Base-by-base conservation (phyloP, 208 protist genomes). In the Kentomonas sorsogonicus region DNA sequence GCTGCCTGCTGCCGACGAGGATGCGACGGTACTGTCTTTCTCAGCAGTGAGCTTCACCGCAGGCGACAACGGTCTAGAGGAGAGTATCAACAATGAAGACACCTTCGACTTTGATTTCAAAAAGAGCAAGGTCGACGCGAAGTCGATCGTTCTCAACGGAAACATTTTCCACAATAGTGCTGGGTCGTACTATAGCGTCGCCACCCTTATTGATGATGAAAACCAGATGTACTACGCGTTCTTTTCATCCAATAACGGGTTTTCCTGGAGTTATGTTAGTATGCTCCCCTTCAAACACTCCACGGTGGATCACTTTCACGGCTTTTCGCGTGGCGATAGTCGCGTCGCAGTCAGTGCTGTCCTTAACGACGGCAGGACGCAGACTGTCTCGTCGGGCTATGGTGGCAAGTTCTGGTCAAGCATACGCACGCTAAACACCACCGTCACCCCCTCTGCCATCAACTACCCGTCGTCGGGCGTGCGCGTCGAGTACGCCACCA, bases 101-200 rank as follows among this genome's bases (percentile, higher is more conserved):
- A 46, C 29, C 5, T 63, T 77, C 46, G 16, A 54, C 0, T 77
- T 77, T 36, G 66, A 58, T 11, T 55, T 55, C 31, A 25, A 54
- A 18, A 52, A 53, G 29, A 31, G 48, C 6, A 56, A 43, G 15
- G 69, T 69, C 4, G 55, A 58, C 15, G 22, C 76, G 4, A 66
- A 40, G 15, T 55, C 69, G 31, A 64, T 83, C 58, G 52, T 60
- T 23, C 81, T 87, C 57, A 68, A 71, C 38, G 74, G 76, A 9
- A 79, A 77, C 31, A 63, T 69, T 15, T 10, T 83, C 23, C 61
- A 59, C 52, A 27, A 76, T 15, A 54, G 70, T 22, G 69, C 60
- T 6, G 50, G 81, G 25, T 48, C 46, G 3, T 78, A 84, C 36
- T n/a, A 84, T 40, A 75, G 77, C 56, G 74, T 79, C 23, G 74